These are phyloP conservation scores for Babesia sp. DNA, from an alignment of 169 alveolate species.

Conservation along the genomic window DNA sequence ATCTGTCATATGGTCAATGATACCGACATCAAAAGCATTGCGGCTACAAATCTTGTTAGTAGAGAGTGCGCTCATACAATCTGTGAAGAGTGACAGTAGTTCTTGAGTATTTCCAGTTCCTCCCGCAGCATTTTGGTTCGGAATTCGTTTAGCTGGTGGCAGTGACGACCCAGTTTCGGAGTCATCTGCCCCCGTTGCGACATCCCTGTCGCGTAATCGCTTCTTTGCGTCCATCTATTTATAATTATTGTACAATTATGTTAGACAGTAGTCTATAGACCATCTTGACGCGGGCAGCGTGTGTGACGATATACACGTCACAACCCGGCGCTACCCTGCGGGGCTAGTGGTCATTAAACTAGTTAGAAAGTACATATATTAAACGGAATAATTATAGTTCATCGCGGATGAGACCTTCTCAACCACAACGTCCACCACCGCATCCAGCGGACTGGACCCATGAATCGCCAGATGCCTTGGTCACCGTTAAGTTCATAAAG, in stretches of 20 bases:
- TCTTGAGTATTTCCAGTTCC: slow-evolving; percentile 57
- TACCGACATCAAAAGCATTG: slow-evolving; percentile 83
- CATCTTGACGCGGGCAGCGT: neutral
- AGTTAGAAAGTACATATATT: too few species aligned
- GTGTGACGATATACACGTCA: too few species aligned
- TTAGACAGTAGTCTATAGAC: too few species aligned
- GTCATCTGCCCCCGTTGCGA: neutral
- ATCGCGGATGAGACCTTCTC: neutral
- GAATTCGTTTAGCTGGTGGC: neutral
- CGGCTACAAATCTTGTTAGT: slow-evolving; percentile 80
- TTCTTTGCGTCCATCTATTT: neutral
- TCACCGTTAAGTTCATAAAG: slow-evolving; percentile 78
- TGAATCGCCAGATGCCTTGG: slow-evolving; percentile 85
- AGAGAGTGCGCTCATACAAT: slow-evolving; percentile 79
- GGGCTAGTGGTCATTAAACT: too few species aligned
- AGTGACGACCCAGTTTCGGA: neutral
- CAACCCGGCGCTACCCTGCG: too few species aligned
- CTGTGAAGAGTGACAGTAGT: slow-evolving; percentile 72
- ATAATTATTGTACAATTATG: neutral
- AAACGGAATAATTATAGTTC: too few species aligned
- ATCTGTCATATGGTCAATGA: slow-evolving; percentile 83
- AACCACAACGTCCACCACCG: slow-evolving; percentile 93
- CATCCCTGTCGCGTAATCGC: slow-evolving; percentile 14
- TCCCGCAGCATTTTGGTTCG: neutral
- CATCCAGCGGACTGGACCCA: slow-evolving; percentile 92